Evolutionary conservation across 345 rosid species (phyloP), one percentile per base, ranked within the genome.

Genomic region (Atalantia buxifolia): DNA sequence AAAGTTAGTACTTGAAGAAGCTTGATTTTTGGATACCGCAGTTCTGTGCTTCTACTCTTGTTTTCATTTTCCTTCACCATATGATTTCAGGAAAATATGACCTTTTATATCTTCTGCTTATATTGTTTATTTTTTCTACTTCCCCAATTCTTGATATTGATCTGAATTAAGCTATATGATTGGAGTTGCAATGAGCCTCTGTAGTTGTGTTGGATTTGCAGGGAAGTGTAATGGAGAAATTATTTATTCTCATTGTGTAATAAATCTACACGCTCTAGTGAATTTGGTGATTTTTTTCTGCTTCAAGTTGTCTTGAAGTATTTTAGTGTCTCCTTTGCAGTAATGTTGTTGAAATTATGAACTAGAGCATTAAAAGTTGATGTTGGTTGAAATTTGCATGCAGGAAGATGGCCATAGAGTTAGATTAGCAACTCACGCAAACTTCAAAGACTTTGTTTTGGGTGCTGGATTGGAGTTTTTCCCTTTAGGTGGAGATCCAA

Each of bases 361-460:
- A 28, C 57, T 76, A 7, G 19, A 27, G 64, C 56, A 48, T 35
- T 53, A 61, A 42, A 53, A 68, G 33, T 68, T 66, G 50, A 75
- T 72, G 66, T 9, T 14, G 35, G 27, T 33, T 42, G 4, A 76
- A 6, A 70, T 65, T 64, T 24, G 22, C 53, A 5, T 78, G 90
- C 88, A 90, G 93, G 91, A 88, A 84, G 66, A 68, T 80, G 93
- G 93, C 66, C 93, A 90, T 80, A 87, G 93, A 75, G 90, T 90
- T 60, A 88, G 93, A 84, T 78, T 90, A 61, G 93, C 93, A 30
- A 90, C 93, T 85, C 93, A 88, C 36, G 21, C 85, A 71, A 90
- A 90, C 83, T 90, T 90, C 81, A 83, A 87, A 78, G 93, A 90
- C 62, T 90, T 90, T 79, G 93, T 90, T 79, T 31, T 87, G 85